phyloP scores from a whole-genome alignment of 257 asterid species.

The Plantago ovata region DNA sequence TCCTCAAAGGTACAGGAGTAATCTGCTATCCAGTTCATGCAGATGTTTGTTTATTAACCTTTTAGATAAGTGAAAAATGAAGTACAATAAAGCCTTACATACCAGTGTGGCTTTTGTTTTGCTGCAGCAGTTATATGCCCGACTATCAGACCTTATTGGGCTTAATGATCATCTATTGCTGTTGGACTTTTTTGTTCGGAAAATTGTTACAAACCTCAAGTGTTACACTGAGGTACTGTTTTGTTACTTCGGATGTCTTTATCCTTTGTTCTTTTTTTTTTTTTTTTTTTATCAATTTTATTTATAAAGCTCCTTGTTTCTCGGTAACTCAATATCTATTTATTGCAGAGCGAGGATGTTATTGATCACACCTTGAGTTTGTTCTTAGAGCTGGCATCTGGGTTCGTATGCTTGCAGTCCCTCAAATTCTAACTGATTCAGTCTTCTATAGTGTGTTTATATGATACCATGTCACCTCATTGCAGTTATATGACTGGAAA shows the following conservation, averaged over 20 bases:
- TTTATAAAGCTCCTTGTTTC: background rate
- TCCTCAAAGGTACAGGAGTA: conserved; percentile 71
- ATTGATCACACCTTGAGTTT: conserved; percentile 84
- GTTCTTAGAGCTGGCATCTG: conserved; percentile 94
- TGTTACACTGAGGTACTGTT: conserved; percentile 75
- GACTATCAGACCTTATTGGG: conserved; percentile 93
- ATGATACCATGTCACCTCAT: conserved; percentile 19
- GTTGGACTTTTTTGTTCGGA: conserved; percentile 74
- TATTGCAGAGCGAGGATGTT: conserved; percentile 77
- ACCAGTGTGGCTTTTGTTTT: conserved; percentile 27
- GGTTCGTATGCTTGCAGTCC: conserved; percentile 46
- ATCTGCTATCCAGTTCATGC: conserved; percentile 13
- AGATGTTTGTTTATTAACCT: conserved; percentile 15
- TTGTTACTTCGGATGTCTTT: conserved; percentile 5
- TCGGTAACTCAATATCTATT: conserved; percentile 23
- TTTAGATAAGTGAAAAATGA: conserved; percentile 12
- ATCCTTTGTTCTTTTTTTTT: background rate
- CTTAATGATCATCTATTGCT: conserved; percentile 90
- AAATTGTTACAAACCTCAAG: conserved; percentile 89
- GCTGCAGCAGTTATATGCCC: conserved; percentile 94
- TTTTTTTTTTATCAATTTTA: too few relatives aligned
- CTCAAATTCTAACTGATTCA: conserved; percentile 12
- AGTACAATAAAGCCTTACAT: background rate
- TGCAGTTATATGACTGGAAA: conserved; percentile 94
- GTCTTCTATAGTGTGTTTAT: conserved; percentile 13